phyloP scores from a whole-genome alignment of 129 eudicot genomes.

The Gnaphalium uliginosum region DNA sequence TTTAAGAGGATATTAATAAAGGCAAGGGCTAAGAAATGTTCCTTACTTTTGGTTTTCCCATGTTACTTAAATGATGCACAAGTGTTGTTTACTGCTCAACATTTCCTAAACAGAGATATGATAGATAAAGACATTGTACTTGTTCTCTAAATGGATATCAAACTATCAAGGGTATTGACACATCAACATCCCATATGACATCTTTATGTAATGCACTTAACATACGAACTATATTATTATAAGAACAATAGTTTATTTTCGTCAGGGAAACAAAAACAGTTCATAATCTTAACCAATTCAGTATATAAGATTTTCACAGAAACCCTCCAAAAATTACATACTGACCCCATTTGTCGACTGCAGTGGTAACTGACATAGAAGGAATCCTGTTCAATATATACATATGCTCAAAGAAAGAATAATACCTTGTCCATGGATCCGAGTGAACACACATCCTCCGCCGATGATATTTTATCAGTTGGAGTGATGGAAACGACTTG shows the following conservation, averaged over 20 bases:
- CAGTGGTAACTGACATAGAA: not conserved
- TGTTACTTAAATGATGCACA: too few relatives aligned
- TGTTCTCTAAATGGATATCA: not conserved
- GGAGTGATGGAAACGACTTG: not conserved
- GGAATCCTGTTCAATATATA: not conserved
- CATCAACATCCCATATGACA: not conserved
- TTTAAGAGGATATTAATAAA: too few relatives aligned
- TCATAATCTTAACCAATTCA: not conserved
- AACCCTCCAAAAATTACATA: not conserved
- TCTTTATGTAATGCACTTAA: not conserved
- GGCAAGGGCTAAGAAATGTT: too few relatives aligned
- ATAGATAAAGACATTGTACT: not conserved
- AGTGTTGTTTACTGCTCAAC: too few relatives aligned
- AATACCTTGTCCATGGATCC: constrained; percentile 34
- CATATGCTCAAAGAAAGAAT: constrained; percentile 5
- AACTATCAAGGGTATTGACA: too few relatives aligned
- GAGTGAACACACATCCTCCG: not conserved
- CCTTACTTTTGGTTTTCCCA: too few relatives aligned
- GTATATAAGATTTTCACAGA: not conserved
- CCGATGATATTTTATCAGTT: not conserved
- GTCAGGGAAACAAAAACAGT: not conserved
- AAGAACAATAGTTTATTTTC: too few relatives aligned
- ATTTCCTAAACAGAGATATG: not conserved
- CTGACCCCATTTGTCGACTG: not conserved
- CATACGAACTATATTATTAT: too few relatives aligned